Base-by-base conservation (phyloP, 129 eudicot species). In the Lonicera japonica region DNA sequence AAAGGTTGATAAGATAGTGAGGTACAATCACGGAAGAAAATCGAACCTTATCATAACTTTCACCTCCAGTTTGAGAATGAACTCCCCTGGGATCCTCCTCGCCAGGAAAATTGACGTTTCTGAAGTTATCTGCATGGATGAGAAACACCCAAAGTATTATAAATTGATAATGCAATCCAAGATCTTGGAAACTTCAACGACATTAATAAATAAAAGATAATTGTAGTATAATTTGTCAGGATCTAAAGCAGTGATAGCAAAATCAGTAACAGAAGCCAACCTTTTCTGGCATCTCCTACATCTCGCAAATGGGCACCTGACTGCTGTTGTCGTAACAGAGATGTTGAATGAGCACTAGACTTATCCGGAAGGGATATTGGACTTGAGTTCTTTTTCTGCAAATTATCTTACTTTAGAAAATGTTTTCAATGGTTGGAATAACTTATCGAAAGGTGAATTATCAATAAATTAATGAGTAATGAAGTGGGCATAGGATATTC, bases 11-110 rank as follows among this genome's bases (percentile, higher is more conserved):
- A 29, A 29, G 36, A 29, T 29, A 29, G 36, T 29, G 36, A 68
- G 53, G 34, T 8, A 55, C 23, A 39, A 68, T 29, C 20, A 64
- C 45, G 21, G 36, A 62, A 64, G 0, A 23, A 22, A 41, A 69
- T 51, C 43, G 50, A 69, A 75, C 75, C 80, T 69, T 70, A 64
- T 39, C 39, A 48, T 46, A 56, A 25, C 71, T 40, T 70, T 64
- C 67, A 36, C 64, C 70, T 48, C 39, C 75, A 40, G 54, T 61
- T 54, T 8, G 68, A 62, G 29, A 45, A 11, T 24, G 39, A 34
- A 56, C 22, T 41, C 50, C 59, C 43, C 38, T 22, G 70, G 48
- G 68, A 55, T 18, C 68, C 47, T 58, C 62, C 60, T 75, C 80
- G 67, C 65, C 65, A 69, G 41, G 76, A 52, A 53, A 73, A 29